A percentile compares a stretch with the other conserved stretches of the same genome.
These are phyloP conservation scores for Boletus pseudopeckii DNA, from an alignment of 768 basidiomycete species.

Conservation along the genomic window DNA sequence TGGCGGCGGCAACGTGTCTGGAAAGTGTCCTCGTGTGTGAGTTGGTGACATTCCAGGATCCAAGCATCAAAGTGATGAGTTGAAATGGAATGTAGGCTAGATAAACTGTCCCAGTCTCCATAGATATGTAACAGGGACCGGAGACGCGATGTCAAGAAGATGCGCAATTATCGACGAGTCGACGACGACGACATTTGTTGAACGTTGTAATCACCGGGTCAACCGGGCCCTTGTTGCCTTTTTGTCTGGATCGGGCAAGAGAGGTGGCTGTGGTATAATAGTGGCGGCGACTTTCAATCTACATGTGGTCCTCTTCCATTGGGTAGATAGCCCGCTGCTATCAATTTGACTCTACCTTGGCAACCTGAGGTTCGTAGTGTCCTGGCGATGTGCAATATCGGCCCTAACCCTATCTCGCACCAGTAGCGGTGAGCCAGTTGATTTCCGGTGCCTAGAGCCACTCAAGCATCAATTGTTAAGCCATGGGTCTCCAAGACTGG, in stretches of 20 bases:
- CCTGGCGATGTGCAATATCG: background rate
- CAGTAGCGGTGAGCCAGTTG: background rate
- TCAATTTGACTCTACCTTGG: no score
- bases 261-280: background rate
- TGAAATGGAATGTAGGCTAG: background rate
- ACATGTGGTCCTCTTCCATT: background rate
- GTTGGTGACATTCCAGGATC: background rate
- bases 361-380: background rate
- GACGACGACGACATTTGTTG: background rate
- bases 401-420: background rate
- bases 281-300: no score
- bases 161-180: background rate
- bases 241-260: background rate
- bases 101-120: background rate
- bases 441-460: background rate
- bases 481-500: no score
- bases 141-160: background rate
- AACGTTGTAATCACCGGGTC: background rate
- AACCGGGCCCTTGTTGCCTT: background rate
- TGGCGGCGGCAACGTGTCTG: conserved; percentile 21
- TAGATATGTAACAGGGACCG: background rate
- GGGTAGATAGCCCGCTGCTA: no score
- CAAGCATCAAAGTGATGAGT: background rate
- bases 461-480: background rate
- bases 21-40: conserved; percentile 4